These are phyloP conservation scores for Solanum pimpinellifolium DNA, from an alignment of 257 asterid genomes.

Conservation along the genomic window DNA sequence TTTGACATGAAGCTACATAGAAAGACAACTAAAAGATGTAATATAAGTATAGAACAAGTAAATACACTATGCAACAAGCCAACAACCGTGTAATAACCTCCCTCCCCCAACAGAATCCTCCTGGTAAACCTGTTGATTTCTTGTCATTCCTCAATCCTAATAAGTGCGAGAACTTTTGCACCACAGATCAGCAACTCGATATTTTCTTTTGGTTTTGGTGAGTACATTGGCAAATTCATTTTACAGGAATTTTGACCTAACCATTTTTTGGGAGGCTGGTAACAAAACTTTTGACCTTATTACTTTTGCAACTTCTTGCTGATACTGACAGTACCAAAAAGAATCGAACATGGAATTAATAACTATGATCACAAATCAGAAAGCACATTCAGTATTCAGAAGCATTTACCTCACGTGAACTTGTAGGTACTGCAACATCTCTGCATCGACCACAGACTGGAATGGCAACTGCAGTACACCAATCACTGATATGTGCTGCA, in stretches of 20 bases:
- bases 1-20: not conserved
- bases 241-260: not conserved
- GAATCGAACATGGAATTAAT: not conserved
- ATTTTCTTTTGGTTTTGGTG: not conserved
- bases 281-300: not conserved
- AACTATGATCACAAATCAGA: not conserved
- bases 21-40: not conserved
- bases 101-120: not conserved
- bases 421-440: slow-evolving; percentile 40
- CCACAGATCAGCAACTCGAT: not conserved
- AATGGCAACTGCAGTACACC: slow-evolving; percentile 76
- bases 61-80: not conserved
- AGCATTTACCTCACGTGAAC: slow-evolving; percentile 37
- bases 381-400: not conserved
- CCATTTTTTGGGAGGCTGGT: not conserved
- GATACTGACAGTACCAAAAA: not conserved
- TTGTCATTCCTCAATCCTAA: not conserved
- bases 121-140: not conserved
- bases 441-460: slow-evolving; percentile 78
- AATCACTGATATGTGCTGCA: slow-evolving; percentile 32
- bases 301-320: not conserved
- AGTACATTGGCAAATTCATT: not conserved
- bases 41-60: no score
- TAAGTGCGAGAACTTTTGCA: not conserved
- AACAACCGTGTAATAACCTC: not conserved